Percentiles rank a stretch among this genome's conserved stretches.
phyloP scores from a whole-genome alignment of 1,139 yeast species.

The Protomyces gravidus region DNA sequence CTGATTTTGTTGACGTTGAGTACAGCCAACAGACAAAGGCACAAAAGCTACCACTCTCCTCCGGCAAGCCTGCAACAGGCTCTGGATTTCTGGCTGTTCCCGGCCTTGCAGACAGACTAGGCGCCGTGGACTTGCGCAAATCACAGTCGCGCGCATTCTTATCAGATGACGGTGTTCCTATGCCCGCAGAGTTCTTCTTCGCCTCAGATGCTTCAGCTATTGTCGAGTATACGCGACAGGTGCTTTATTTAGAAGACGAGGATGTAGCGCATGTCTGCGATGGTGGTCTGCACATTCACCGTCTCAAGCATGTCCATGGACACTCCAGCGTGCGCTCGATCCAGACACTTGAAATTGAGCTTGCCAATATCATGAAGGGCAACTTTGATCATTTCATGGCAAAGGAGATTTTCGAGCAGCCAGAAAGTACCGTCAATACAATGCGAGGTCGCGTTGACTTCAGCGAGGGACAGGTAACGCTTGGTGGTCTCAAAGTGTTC shows the following conservation, averaged over 20 bases:
- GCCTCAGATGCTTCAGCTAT: constrained; percentile 99
- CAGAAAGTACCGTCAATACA: constrained; percentile 94
- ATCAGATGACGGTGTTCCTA: constrained; percentile 85
- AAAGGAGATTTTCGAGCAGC: constrained; percentile 97
- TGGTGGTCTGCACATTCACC: constrained; percentile 97
- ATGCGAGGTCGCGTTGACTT: constrained; percentile 99
- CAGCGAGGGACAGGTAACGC: constrained; percentile 65
- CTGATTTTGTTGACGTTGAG: constrained; percentile 97
- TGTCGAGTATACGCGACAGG: constrained; percentile 94
- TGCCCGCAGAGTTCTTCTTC: constrained; percentile 91
- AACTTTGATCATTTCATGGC: constrained; percentile 96
- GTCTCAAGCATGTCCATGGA: constrained; percentile 87
- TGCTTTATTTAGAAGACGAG: constrained; percentile 91
- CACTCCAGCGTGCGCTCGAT: constrained; percentile 91
- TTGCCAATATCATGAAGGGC: constrained; percentile 98
- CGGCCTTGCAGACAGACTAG: constrained; percentile 18
- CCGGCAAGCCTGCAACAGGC: constrained; percentile 26
- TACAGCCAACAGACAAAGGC: constrained; percentile 47
- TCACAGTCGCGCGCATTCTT: constrained; percentile 91
- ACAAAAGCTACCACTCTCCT: constrained; percentile 13
- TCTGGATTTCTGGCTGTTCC: constrained; percentile 20
- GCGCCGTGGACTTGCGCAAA: constrained; percentile 38
- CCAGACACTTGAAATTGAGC: constrained; percentile 93
- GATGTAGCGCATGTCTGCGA: constrained; percentile 97
- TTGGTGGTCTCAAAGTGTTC: constrained; percentile 87